Base-by-base conservation (phyloP, 1,284 basidiomycete species). In the Rugosomyces carneus region DNA sequence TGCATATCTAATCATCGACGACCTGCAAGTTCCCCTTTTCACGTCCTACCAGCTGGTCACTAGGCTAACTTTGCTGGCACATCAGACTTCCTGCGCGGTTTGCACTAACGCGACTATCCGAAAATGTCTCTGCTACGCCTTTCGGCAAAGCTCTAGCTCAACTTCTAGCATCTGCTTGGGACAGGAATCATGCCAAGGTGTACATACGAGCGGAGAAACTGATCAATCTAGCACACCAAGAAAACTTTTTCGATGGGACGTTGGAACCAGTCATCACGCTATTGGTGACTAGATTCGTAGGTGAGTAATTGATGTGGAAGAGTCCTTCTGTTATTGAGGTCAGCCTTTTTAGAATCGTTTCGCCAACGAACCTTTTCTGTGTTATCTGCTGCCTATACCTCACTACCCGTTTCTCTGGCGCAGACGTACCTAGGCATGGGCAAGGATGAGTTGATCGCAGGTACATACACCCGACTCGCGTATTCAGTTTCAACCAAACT, bases 331-430 rank as follows among this genome's bases (percentile, higher is more conserved):
- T 15, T 7, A 34, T 34, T 8, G 2, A n/a, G 8, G 31, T 2
- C 3, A 34, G 3, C 16, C 19, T 11, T 2, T 11, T 37, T 9
- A 75, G 71, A 66, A 6, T 55, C 63, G 5, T 85, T 84, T 64
- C 75, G 80, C 36, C 56, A 59, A 47, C 70, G 76, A 51, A 80
- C 78, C 0, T 72, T 81, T 51, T 53, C 56, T 0, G 64, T 85
- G 7, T 55, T 86, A 15, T 71, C 76, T 9, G 73, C 69, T 56
- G 79, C 80, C n/a, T 85, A 83, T 61, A 72, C 74, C 0, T 76
- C 79, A 2, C 62, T 87, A 23, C 71, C 76, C 10, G 47, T 79
- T 5, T 47, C 69, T 2, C 64, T 81, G 3, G 78, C 75, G 3
- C 70, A 76, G 52, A 60, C 53, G 19, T 85, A 84, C 56, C 66